A percentile compares a stretch with the other conserved stretches of the same genome.
These are phyloP conservation scores for Cubamyces lactineus DNA, from an alignment of 768 basidiomycete species.

Conservation along the genomic window DNA sequence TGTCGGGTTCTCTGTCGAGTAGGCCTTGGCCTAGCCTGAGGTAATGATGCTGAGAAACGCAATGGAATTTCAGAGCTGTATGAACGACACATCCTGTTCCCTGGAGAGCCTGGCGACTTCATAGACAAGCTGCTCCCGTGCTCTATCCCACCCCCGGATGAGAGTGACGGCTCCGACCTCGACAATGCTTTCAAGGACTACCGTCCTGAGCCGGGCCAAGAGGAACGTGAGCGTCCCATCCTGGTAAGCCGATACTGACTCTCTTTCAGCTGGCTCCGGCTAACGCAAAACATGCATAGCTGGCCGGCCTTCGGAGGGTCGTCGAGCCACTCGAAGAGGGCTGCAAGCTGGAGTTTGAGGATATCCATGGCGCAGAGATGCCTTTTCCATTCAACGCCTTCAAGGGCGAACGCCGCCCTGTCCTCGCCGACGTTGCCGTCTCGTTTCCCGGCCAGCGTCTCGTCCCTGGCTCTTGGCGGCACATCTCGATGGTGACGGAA, in stretches of 20 bases:
- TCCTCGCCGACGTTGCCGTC: conserved; percentile 1
- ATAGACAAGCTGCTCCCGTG: conserved; percentile 8
- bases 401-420: neutral
- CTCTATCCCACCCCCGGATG: neutral
- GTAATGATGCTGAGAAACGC: neutral
- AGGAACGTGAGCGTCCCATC: neutral
- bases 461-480: neutral
- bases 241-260: neutral
- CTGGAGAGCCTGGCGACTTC: neutral
- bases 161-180: neutral
- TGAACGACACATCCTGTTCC: neutral
- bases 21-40: neutral
- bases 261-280: neutral
- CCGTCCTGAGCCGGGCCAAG: neutral
- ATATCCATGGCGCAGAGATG: neutral
- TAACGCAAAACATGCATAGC: neutral
- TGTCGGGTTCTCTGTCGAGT: neutral
- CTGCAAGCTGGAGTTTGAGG: neutral
- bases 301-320: neutral
- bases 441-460: conserved; percentile 1
- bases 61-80: neutral
- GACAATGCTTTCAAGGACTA: neutral
- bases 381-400: conserved; percentile 8
- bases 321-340: neutral
- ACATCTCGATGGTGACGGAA: conserved; percentile 3